A percentile compares a stretch with the other conserved stretches of the same genome.
Evolutionary conservation across 352 stramenopile species (phyloP).

Genomic region (Phytophthora rubi): DNA sequence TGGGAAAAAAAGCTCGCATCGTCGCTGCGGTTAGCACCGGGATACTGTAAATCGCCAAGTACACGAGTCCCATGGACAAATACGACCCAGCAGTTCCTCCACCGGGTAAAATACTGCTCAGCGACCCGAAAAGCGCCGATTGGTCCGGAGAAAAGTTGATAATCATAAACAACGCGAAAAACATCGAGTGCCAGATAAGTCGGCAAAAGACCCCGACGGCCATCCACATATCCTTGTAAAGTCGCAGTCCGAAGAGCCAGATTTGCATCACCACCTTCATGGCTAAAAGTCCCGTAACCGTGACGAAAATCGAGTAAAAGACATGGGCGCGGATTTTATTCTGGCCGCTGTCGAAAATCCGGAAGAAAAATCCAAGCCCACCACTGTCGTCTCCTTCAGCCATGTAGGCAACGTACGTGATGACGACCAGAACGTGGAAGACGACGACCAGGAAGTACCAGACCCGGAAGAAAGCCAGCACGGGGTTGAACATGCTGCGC

Average conservation of each 20-base stretch:
- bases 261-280: conserved; percentile 80
- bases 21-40: conserved; percentile 57
- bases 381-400: conserved; percentile 50
- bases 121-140: conserved; percentile 47
- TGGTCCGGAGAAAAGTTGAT: conserved; percentile 71
- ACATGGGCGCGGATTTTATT: conserved; percentile 72
- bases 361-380: conserved; percentile 67
- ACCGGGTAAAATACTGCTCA: conserved; percentile 51
- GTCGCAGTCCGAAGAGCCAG: conserved; percentile 70
- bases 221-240: conserved; percentile 75
- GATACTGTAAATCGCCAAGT: conserved; percentile 65
- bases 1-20: conserved; percentile 61
- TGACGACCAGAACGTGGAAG: conserved; percentile 71
- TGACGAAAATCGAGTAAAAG: conserved; percentile 76
- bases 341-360: conserved; percentile 59
- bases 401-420: conserved; percentile 79
- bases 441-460: conserved; percentile 85
- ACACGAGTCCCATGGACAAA: conserved; percentile 65
- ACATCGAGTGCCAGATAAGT: conserved; percentile 76
- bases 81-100: conserved; percentile 61
- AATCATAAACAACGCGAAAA: conserved; percentile 70
- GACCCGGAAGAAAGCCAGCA: conserved; percentile 83
- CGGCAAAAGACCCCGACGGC: conserved; percentile 67
- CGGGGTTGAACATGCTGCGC: conserved; percentile 84
- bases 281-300: conserved; percentile 55